Conservation (phyloP, 768 basidiomycete species). For the Stropharia rugosoannulata region DNA sequence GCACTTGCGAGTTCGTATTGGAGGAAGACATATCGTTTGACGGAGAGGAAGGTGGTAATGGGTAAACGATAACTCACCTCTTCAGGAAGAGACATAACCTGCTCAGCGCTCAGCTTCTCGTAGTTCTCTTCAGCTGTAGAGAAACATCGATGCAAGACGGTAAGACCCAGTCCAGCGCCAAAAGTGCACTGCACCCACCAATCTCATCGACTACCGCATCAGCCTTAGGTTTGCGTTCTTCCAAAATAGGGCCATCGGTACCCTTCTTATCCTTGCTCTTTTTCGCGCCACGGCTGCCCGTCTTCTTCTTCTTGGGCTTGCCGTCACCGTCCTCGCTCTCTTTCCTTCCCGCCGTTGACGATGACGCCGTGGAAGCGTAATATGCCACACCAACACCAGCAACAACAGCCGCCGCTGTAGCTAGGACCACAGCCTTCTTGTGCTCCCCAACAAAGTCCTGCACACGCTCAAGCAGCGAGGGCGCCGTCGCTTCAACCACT, state of each 20-base stretch:
- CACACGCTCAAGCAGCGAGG: constrained; percentile 55
- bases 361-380: constrained; percentile 60
- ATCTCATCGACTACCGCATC: constrained; percentile 26
- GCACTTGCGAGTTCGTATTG: background rate
- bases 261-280: constrained; percentile 60
- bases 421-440: constrained; percentile 71
- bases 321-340: constrained; percentile 35
- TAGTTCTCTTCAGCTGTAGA: constrained; percentile 24
- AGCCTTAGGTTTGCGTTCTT: constrained; percentile 58
- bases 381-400: constrained; percentile 75
- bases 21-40: background rate
- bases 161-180: background rate
- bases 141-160: background rate
- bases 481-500: constrained; percentile 14
- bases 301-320: constrained; percentile 40
- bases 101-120: constrained; percentile 48
- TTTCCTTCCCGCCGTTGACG: constrained; percentile 21
- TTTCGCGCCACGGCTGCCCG: constrained; percentile 32
- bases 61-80: constrained; percentile 42
- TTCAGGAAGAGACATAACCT: constrained; percentile 54
- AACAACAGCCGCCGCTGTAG: constrained; percentile 67
- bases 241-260: constrained; percentile 72
- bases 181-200: constrained; percentile 15
- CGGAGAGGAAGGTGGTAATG: background rate
- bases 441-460: constrained; percentile 74